Evolutionary conservation across 768 basidiomycete genomes (phyloP).

Genomic region (Pulveroboletus sp.): DNA sequence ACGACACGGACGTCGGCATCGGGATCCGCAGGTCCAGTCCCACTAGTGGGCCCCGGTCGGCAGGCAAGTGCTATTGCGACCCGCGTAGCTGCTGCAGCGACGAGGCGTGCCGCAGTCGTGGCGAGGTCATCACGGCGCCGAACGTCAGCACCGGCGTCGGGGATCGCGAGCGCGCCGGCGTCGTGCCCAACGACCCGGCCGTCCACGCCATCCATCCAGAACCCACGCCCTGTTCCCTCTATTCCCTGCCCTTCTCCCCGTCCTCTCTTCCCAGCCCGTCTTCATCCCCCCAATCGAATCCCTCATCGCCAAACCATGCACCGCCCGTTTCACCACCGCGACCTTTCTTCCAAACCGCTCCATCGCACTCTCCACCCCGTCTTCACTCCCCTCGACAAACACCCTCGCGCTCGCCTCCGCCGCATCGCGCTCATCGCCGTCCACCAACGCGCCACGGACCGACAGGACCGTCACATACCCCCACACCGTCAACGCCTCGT

Average conservation of each 20-base stretch:
- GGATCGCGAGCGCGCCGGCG: conserved; percentile 35
- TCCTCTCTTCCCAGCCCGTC: neutral
- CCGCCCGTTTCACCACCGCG: conserved; percentile 56
- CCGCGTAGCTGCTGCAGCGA: conserved; percentile 33
- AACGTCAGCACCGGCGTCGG: conserved; percentile 55
- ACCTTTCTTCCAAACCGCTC: conserved; percentile 55
- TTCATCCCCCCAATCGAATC: no score
- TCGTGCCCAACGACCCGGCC: conserved; percentile 45
- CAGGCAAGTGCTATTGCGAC: conserved; percentile 1
- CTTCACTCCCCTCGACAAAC: conserved; percentile 31
- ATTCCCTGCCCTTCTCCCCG: neutral
- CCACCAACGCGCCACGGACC: conserved; percentile 45
- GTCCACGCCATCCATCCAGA: conserved; percentile 50
- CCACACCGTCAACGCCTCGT: conserved; percentile 59
- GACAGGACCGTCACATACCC: conserved; percentile 69
- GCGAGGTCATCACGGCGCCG: conserved; percentile 66
- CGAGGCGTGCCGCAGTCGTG: conserved; percentile 48
- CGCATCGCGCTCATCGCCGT: conserved; percentile 31
- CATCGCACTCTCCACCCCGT: conserved; percentile 34
- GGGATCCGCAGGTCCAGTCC: conserved; percentile 51
- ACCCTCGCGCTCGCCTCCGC: conserved; percentile 46
- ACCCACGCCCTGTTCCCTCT: conserved; percentile 2
- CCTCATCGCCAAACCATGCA: conserved; percentile 40
- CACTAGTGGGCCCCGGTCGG: conserved; percentile 35
- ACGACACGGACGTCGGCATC: conserved; percentile 39